Conservation (phyloP, 148 eudicot species). For the Camellia granthamiana region DNA sequence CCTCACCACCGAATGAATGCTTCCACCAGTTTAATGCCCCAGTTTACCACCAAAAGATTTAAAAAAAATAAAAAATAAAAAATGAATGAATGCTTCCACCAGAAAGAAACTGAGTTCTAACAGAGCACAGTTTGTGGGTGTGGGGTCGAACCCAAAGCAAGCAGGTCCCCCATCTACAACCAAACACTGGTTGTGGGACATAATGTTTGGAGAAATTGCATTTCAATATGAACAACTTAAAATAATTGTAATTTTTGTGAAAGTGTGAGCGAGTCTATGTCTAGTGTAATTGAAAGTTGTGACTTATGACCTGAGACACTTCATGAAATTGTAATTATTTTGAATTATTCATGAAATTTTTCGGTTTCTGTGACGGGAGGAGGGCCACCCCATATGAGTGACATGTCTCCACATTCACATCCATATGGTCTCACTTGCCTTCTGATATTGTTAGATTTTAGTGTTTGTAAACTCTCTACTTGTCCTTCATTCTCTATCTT, state of each 20-base stretch:
- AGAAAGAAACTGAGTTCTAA: slow-evolving; percentile 9
- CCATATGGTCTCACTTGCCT: slow-evolving; percentile 1
- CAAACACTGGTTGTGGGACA: background rate
- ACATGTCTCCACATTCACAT: slow-evolving; percentile 18
- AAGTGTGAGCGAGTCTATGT: too few relatives aligned
- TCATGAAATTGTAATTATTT: too few relatives aligned
- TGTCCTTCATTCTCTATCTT: slow-evolving; percentile 15
- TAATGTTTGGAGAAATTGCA: too few relatives aligned
- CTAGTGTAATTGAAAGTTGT: too few relatives aligned
- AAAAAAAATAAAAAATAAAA: too few relatives aligned
- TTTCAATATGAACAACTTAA: too few relatives aligned
- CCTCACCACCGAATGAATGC: background rate
- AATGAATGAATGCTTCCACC: background rate
- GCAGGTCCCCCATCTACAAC: background rate
- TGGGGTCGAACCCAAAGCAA: background rate
- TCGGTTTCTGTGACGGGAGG: background rate
- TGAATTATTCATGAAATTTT: too few relatives aligned
- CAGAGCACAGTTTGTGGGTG: background rate
- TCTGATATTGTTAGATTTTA: slow-evolving; percentile 20
- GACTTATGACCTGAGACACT: too few relatives aligned
- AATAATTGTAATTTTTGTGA: too few relatives aligned
- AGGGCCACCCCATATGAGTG: slow-evolving; percentile 17
- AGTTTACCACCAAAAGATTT: too few relatives aligned
- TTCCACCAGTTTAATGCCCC: background rate
- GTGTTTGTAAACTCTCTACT: slow-evolving; percentile 29